These are phyloP conservation scores for Climacium dendroides DNA, from an alignment of 225 moss, liverwort and hornwort species.

Conservation along the genomic window DNA sequence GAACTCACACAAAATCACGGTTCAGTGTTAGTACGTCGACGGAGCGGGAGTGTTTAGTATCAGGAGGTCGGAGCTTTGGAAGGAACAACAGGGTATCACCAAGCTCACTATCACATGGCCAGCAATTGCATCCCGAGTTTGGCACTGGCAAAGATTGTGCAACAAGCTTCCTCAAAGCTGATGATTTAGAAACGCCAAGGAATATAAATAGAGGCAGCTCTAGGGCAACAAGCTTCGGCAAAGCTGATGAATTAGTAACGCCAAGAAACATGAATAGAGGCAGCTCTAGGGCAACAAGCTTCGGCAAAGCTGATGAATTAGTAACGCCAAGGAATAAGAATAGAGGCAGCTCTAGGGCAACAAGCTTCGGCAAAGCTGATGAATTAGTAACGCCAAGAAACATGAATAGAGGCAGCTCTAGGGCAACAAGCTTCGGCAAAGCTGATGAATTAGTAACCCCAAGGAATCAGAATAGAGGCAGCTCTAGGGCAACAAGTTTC, in stretches of 20 bases:
- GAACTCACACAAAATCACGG: background rate
- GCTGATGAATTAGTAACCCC: background rate
- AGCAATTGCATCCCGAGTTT: too few species aligned
- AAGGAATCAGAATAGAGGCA: background rate
- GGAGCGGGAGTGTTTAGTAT: background rate
- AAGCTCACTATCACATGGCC: background rate
- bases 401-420: background rate
- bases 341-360: background rate
- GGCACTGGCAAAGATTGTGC: background rate
- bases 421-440: background rate
- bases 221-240: background rate
- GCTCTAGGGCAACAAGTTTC: too few species aligned
- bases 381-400: background rate
- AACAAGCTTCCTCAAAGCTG: background rate
- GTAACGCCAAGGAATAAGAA: background rate
- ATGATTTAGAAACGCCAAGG: background rate
- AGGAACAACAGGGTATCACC: conserved; percentile 7
- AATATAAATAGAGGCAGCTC: background rate
- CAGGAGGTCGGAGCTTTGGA: background rate
- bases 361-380: too few species aligned
- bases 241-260: background rate
- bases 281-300: background rate
- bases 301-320: background rate
- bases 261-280: background rate
- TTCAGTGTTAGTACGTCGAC: background rate